Evolutionary conservation across 2,329 filamentous ascomycete genomes (phyloP).

Genomic region (Massarina eburnea): DNA sequence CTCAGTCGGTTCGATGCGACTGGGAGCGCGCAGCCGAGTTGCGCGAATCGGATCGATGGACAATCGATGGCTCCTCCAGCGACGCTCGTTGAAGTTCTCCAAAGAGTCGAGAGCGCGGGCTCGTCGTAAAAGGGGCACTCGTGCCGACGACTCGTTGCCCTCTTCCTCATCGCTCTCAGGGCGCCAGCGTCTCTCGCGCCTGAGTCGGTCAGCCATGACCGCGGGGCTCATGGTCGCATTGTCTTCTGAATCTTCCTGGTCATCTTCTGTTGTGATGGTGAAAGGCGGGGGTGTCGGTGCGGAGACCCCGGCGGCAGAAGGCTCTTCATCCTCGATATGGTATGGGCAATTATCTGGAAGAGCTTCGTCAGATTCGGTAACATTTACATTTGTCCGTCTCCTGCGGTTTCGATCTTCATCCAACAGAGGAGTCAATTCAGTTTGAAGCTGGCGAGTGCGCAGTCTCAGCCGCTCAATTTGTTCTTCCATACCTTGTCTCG

Average conservation of each 20-base stretch:
- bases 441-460: constrained; percentile 15
- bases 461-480: constrained; percentile 28
- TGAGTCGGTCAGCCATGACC: constrained; percentile 43
- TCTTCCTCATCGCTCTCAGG: constrained; percentile 42
- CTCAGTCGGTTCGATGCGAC: constrained; percentile 35
- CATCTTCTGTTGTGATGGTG: constrained; percentile 42
- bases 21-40: constrained; percentile 32
- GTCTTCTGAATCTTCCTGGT: constrained; percentile 34
- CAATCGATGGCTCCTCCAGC: constrained; percentile 39
- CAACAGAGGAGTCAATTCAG: constrained; percentile 6
- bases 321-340: constrained; percentile 22
- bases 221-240: constrained; percentile 43
- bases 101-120: constrained; percentile 25
- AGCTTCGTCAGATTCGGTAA: constrained; percentile 22
- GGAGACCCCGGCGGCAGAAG: constrained; percentile 28
- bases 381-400: constrained; percentile 6
- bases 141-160: constrained; percentile 32
- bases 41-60: constrained; percentile 29
- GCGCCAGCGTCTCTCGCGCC: constrained; percentile 42
- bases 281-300: constrained; percentile 44
- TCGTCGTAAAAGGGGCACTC: constrained; percentile 23
- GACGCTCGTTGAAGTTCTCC: constrained; percentile 33
- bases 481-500: constrained; percentile 27
- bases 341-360: constrained; percentile 36
- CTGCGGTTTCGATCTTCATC: constrained; percentile 5